Evolutionary conservation across 306 rosid species (phyloP).

Genomic region (Cucumis hystrix): DNA sequence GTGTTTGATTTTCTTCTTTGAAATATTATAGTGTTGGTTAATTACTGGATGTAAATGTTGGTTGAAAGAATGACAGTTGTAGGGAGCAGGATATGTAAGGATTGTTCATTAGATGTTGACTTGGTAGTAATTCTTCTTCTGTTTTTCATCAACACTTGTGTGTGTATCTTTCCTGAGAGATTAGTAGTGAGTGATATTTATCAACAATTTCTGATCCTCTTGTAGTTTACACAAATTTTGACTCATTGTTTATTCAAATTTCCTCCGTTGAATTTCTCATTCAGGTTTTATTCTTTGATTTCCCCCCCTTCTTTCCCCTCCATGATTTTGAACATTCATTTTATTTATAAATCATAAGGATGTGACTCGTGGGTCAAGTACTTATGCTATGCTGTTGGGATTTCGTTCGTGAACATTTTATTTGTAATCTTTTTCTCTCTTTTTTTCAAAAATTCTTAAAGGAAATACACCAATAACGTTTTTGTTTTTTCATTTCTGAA

Average conservation of each 20-base stretch:
- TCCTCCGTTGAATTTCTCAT: neutral
- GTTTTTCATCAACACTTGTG: neutral
- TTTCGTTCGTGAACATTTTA: no score
- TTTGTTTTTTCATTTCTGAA: no score
- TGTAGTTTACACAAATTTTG: neutral
- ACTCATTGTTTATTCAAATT: neutral
- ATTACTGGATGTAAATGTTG: slow-evolving; percentile 40
- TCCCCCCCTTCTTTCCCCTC: no score
- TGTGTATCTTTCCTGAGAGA: slow-evolving; percentile 4
- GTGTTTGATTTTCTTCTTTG: slow-evolving; percentile 2
- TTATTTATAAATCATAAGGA: no score
- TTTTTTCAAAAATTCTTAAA: no score
- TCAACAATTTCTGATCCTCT: neutral
- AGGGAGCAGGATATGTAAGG: slow-evolving; percentile 1
- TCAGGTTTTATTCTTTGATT: neutral
- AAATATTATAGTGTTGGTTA: slow-evolving; percentile 25
- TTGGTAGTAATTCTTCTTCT: neutral
- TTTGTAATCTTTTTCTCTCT: no score
- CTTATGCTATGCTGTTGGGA: no score
- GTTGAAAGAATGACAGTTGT: slow-evolving; percentile 4
- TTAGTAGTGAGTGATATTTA: neutral
- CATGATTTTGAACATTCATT: neutral
- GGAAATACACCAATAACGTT: no score
- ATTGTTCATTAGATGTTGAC: slow-evolving; percentile 1
- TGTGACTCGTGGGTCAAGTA: no score